A percentile compares a stretch with the other conserved stretches of the same genome.
phyloP scores from a whole-genome alignment of 2,329 filamentous ascomycete genomes.

The Ascochyta lentis region DNA sequence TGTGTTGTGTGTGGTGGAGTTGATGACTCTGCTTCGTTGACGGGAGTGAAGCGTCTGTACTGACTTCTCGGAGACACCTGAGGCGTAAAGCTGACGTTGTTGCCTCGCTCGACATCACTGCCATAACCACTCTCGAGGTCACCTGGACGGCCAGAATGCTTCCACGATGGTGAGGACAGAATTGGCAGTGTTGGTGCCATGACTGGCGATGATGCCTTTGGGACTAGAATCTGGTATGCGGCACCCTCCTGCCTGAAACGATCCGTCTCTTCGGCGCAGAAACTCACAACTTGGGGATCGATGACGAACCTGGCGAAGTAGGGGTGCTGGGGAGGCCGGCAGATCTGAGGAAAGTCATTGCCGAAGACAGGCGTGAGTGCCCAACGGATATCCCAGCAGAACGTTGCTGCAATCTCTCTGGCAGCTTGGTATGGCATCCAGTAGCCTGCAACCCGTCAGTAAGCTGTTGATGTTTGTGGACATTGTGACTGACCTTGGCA shows the following conservation, averaged over 20 bases:
- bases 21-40: slow-evolving; percentile 46
- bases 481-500: slow-evolving; percentile 67
- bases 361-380: slow-evolving; percentile 93
- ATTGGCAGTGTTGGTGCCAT: slow-evolving; percentile 23
- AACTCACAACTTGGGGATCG: slow-evolving; percentile 46
- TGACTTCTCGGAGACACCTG: slow-evolving; percentile 48
- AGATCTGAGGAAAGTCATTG: slow-evolving; percentile 75
- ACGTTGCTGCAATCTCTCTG: slow-evolving; percentile 84
- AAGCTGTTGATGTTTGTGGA: not conserved
- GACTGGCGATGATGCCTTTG: slow-evolving; percentile 1
- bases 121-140: slow-evolving; percentile 52
- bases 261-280: slow-evolving; percentile 47
- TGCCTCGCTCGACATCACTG: slow-evolving; percentile 51
- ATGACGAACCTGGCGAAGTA: slow-evolving; percentile 62
- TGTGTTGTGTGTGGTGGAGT: slow-evolving; percentile 17
- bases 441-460: slow-evolving; percentile 68
- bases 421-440: slow-evolving; percentile 95
- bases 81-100: slow-evolving; percentile 48
- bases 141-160: slow-evolving; percentile 21
- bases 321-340: slow-evolving; percentile 68
- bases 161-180: slow-evolving; percentile 19
- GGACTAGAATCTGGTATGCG: slow-evolving; percentile 16
- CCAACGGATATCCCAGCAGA: slow-evolving; percentile 83
- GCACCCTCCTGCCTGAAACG: slow-evolving; percentile 42
- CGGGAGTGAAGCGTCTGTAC: slow-evolving; percentile 40